Base-by-base conservation (phyloP, 2,329 filamentous ascomycete species). In the Hymenoscyphus occultus region DNA sequence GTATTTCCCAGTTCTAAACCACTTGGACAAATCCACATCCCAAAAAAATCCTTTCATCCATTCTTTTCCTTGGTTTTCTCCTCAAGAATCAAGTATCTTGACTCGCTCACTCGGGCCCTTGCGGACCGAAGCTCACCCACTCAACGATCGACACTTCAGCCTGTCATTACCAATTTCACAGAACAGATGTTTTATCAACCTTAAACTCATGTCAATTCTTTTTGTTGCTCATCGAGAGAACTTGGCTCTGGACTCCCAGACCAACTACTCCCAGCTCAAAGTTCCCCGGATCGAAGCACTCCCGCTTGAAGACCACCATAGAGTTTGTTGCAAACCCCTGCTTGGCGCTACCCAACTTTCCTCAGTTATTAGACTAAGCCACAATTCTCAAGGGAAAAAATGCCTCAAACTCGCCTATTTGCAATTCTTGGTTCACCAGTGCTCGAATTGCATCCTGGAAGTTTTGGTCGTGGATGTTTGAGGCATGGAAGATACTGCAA, bases 201-300 rank as follows among this genome's bases (percentile, higher is more conserved):
- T 39, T 31, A 39, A 32, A 14, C 13, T 39, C 14, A 58, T 13
- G 19, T 7, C 14, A 31, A 32, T 19, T 31, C 22, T 14, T 60
- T 60, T 45, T 60, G 58, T 60, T 60, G 58, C 58, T 19, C 39
- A 7, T 58, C 56, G 56, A 58, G 14, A 35, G 9, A 35, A 58
- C 56, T 58, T 58, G 56, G 56, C 56, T 51, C 45, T 10, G 19
- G 31, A 35, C 32, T 32, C 13, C 56, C 16, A 58, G 31, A 16
- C 12, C 28, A 39, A 12, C 7, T 58, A 5, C 10, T n/a, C 10
- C 56, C 28, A 28, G 19, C 56, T 58, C 16, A 12, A 58, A 14
- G n/a, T 58, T 58, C 42, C 45, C 45, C n/a, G n/a, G 45, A 10
- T 13, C n/a, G 7, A 51, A 51, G 19, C 19, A 51, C 45, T 22